Evolutionary conservation across 2,329 filamentous ascomycete genomes (phyloP).

Genomic region (Didymellaceae sp.): DNA sequence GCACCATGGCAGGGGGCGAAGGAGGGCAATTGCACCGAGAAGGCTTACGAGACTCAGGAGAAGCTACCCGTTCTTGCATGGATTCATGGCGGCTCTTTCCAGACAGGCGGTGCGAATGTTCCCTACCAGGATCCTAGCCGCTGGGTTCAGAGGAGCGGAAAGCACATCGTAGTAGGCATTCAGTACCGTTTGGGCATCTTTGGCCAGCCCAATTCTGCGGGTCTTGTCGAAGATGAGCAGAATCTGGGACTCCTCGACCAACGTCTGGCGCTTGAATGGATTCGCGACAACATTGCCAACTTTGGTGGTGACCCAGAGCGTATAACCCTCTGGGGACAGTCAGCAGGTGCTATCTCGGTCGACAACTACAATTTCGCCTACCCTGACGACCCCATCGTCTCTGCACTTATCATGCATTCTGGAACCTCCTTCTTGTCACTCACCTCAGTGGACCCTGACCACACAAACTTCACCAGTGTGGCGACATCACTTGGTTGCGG

Average conservation of each 20-base stretch:
- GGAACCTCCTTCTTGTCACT: slow-evolving; percentile 26
- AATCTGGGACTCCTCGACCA: slow-evolving; percentile 53
- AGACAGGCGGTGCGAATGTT: slow-evolving; percentile 53
- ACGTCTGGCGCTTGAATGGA: slow-evolving; percentile 49
- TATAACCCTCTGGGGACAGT: slow-evolving; percentile 52
- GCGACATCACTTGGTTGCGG: slow-evolving; percentile 47
- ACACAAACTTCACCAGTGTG: slow-evolving; percentile 50
- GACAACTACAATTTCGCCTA: slow-evolving; percentile 61
- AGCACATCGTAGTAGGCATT: slow-evolving; percentile 45
- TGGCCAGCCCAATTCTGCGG: slow-evolving; percentile 49
- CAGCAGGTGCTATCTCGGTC: slow-evolving; percentile 48
- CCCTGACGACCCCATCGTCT: slow-evolving; percentile 55
- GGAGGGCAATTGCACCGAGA: slow-evolving; percentile 7
- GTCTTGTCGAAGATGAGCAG: slow-evolving; percentile 34
- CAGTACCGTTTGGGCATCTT: slow-evolving; percentile 51
- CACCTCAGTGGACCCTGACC: slow-evolving; percentile 24
- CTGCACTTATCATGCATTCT: slow-evolving; percentile 35
- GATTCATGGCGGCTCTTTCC: slow-evolving; percentile 58
- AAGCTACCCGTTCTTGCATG: slow-evolving; percentile 56
- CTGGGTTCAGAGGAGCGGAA: slow-evolving; percentile 44
- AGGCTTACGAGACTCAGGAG: slow-evolving; percentile 16
- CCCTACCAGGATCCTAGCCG: slow-evolving; percentile 44
- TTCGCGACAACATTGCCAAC: slow-evolving; percentile 49
- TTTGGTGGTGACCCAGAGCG: slow-evolving; percentile 45
- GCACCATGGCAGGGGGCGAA: slow-evolving; percentile 37